Evolutionary conservation across 2,329 filamentous ascomycete species (phyloP).

Genomic region (Plectosphaerella plurivora): DNA sequence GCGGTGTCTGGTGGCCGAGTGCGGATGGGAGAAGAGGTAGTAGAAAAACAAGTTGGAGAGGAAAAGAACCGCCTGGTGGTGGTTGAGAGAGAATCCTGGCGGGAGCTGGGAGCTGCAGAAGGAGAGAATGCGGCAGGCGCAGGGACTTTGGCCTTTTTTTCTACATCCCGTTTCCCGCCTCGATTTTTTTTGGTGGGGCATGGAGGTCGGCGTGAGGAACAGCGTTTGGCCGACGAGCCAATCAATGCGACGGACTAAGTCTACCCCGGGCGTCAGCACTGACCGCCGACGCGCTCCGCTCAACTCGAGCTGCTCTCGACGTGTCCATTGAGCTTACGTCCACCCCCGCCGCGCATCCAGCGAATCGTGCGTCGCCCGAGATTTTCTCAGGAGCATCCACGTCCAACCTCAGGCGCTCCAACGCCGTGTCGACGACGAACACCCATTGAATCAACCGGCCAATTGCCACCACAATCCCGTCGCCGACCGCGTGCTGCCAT

Average conservation of each 20-base stretch:
- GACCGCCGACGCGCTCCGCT: too few relatives aligned
- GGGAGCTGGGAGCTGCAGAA: constrained; percentile 4
- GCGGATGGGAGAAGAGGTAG: constrained; percentile 12
- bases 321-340: too few relatives aligned
- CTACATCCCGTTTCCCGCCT: constrained; percentile 5
- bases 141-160: constrained; percentile 8
- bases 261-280: not conserved
- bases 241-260: not conserved
- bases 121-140: constrained; percentile 11
- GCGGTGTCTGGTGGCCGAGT: constrained; percentile 10
- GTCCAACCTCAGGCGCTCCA: constrained; percentile 3
- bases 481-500: constrained; percentile 1
- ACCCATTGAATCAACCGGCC: not conserved
- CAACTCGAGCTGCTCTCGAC: too few relatives aligned
- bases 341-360: not conserved
- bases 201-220: constrained; percentile 1
- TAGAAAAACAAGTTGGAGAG: constrained; percentile 2
- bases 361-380: constrained; percentile 2
- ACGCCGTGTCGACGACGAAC: not conserved
- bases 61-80: not conserved
- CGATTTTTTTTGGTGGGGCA: constrained; percentile 12
- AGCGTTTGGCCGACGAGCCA: constrained; percentile 9
- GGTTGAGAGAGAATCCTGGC: not conserved
- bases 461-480: not conserved
- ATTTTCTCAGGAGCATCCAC: constrained; percentile 12